Percentiles rank a stretch among this genome's conserved stretches.
Conservation (phyloP, 2,329 filamentous ascomycete genomes). For the Cadophora luteo-olivacea region DNA sequence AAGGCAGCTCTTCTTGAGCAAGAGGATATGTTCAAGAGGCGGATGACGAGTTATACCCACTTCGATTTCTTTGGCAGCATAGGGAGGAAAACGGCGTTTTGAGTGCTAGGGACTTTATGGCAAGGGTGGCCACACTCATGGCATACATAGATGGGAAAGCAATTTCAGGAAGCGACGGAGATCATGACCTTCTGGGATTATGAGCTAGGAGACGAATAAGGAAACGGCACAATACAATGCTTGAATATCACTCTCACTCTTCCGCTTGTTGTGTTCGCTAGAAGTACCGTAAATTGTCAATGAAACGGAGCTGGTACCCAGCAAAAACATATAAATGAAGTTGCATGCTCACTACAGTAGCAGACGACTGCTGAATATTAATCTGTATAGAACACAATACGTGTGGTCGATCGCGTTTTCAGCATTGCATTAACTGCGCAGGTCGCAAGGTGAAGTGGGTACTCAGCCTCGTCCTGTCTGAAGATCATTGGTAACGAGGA, state of each 20-base stretch:
- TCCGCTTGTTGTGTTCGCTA: not conserved
- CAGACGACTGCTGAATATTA: too few relatives aligned
- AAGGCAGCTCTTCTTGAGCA: not conserved
- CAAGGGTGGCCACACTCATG: not conserved
- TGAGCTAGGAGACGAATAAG: not conserved
- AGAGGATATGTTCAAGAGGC: not conserved
- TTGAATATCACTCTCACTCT: not conserved
- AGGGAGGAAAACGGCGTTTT: slow-evolving; percentile 33
- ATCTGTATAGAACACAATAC: not conserved
- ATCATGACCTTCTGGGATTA: not conserved
- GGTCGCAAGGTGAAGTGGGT: not conserved
- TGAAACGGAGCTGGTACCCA: not conserved
- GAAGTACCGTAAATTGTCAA: not conserved
- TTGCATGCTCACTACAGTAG: too few relatives aligned
- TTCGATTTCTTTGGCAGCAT: slow-evolving; percentile 30
- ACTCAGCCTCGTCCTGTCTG: slow-evolving; percentile 19
- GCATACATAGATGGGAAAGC: not conserved
- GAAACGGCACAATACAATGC: not conserved
- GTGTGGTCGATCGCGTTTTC: not conserved
- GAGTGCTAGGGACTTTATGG: not conserved
- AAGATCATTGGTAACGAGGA: not conserved
- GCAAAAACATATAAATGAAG: too few relatives aligned
- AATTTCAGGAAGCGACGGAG: not conserved
- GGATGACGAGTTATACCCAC: slow-evolving; percentile 33
- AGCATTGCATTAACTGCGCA: not conserved